These are phyloP conservation scores for Raphanus raphanistrum DNA, from an alignment of 345 rosid species.

Conservation along the genomic window DNA sequence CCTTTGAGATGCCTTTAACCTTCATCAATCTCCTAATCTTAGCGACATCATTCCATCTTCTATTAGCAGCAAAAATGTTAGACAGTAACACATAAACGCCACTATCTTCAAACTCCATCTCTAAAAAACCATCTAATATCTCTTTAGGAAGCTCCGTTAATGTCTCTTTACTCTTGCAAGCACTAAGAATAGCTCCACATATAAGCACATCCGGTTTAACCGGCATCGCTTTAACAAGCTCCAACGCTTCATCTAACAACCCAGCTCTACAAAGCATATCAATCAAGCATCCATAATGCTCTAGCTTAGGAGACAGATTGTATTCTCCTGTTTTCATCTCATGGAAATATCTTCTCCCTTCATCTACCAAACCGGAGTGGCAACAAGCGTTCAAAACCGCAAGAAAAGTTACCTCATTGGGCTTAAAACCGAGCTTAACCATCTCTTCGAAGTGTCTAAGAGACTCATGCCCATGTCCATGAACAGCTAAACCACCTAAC, in stretches of 20 bases:
- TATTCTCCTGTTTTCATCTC: slow-evolving; percentile 38
- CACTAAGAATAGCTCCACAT: slow-evolving; percentile 55
- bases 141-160: slow-evolving; percentile 36
- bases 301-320: slow-evolving; percentile 44
- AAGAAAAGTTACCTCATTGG: slow-evolving; percentile 51
- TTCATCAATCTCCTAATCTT: slow-evolving; percentile 46
- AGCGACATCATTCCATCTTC: slow-evolving; percentile 50
- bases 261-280: slow-evolving; percentile 49
- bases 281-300: slow-evolving; percentile 44
- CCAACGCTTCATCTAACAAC: slow-evolving; percentile 46
- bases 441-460: slow-evolving; percentile 40
- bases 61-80: slow-evolving; percentile 42
- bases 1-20: slow-evolving; percentile 41
- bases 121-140: slow-evolving; percentile 36
- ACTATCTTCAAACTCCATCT: slow-evolving; percentile 43
- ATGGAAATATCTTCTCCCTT: slow-evolving; percentile 43
- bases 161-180: slow-evolving; percentile 41
- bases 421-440: slow-evolving; percentile 40
- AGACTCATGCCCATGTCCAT: slow-evolving; percentile 46
- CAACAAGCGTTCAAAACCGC: slow-evolving; percentile 47
- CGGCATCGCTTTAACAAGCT: slow-evolving; percentile 40
- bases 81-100: slow-evolving; percentile 50
- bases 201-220: slow-evolving; percentile 47
- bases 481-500: slow-evolving; percentile 46
- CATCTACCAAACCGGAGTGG: slow-evolving; percentile 48